Base-by-base conservation (phyloP, 495 filamentous ascomycete species). In the Penicillium parvum region DNA sequence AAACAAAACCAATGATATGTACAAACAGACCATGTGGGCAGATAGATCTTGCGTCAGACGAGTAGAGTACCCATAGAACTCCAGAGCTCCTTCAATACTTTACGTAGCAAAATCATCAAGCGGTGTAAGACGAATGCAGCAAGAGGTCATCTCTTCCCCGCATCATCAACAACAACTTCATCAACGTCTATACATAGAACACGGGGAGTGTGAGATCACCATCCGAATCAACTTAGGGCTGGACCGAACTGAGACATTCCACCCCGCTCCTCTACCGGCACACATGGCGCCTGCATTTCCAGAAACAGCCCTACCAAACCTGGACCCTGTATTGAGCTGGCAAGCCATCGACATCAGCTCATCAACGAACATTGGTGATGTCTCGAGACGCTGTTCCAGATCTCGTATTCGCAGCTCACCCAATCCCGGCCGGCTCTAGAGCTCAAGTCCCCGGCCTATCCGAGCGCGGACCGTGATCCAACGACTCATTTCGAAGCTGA, bases 351-450 rank as follows among this genome's bases (percentile, higher is more conserved):
- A 29, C 26, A 21, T 34, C 32, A 39, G 32, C 32, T 32, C 17
- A 2, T 26, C 37, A 21, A 45, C 17, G 27, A 28, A 20, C 25
- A 50, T 50, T 50, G 50, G 36, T 49, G 37, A 32, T 53, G 37
- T 50, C 37, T 49, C 37, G 27, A 37, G 23, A 22, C 25, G 27
- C 12, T 53, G 55, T 54, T 51, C 37, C 53, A 58, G 47, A 57
- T 37, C 63, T 66, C 63, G 63, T 66, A 64, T 66, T 59, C 53
- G 21, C 47, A 36, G 30, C 44, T 32, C 53, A 17, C 34, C 34
- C 37, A 45, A 47, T 22, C 21, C 43, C 38, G 20, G 40, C 20
- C 21, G 40, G 40, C 7, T 41, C 38, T 38, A n/a, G 25, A n/a
- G n/a, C n/a, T n/a, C n/a, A n/a, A n/a, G n/a, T 37, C 37, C 25